A percentile compares a stretch with the other conserved stretches of the same genome.
Conservation (phyloP, 2,329 filamentous ascomycete species). For the Pezicula neosporulosa region DNA sequence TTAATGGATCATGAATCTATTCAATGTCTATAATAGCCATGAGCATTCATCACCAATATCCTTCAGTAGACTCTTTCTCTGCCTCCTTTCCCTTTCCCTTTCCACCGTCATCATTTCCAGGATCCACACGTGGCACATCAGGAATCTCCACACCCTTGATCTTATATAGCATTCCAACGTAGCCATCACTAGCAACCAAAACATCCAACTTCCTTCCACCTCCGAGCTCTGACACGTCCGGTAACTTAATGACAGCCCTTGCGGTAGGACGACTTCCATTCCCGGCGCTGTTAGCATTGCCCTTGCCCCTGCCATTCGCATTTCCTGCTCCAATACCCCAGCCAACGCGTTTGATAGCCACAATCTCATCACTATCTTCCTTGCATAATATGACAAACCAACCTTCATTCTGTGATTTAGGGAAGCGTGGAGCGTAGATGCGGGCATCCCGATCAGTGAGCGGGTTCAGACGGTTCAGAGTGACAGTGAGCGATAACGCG, state of each 20-base stretch:
- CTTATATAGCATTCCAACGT: slow-evolving; percentile 64
- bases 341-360: slow-evolving; percentile 81
- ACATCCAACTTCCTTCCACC: slow-evolving; percentile 65
- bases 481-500: slow-evolving; percentile 58
- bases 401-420: slow-evolving; percentile 91
- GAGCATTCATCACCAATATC: too few relatives aligned
- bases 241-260: slow-evolving; percentile 58
- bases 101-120: slow-evolving; percentile 4
- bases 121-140: slow-evolving; percentile 12
- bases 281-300: slow-evolving; percentile 25
- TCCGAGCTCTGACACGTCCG: slow-evolving; percentile 29
- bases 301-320: slow-evolving; percentile 18
- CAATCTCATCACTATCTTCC: slow-evolving; percentile 65
- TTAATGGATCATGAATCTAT: neutral
- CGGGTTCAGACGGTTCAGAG: slow-evolving; percentile 64
- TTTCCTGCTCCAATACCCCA: slow-evolving; percentile 50
- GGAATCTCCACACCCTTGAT: slow-evolving; percentile 26
- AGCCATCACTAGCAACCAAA: slow-evolving; percentile 79
- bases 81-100: slow-evolving; percentile 8
- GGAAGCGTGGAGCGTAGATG: slow-evolving; percentile 85
- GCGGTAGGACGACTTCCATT: slow-evolving; percentile 46
- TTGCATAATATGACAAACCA: slow-evolving; percentile 83
- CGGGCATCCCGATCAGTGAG: slow-evolving; percentile 63
- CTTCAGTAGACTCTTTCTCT: neutral
- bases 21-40: neutral